These are phyloP conservation scores for Rosa rugosa DNA, from an alignment of 306 rosid species.

Conservation along the genomic window DNA sequence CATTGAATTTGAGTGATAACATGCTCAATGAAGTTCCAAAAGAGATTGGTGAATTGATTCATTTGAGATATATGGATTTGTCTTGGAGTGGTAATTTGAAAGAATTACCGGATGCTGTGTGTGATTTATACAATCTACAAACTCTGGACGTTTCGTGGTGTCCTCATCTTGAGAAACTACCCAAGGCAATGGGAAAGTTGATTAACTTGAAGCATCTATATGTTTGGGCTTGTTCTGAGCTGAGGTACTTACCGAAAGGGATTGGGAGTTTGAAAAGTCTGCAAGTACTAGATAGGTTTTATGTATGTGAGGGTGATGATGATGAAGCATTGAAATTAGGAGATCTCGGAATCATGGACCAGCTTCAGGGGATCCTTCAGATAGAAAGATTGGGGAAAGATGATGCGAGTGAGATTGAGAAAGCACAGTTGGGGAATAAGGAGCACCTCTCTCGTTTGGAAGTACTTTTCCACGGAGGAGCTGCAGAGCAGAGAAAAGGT, in stretches of 20 bases:
- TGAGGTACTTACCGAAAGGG: neutral
- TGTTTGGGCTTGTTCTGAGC: fast-evolving
- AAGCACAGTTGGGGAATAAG: too few relatives aligned
- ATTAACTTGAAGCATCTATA: neutral
- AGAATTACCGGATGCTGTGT: neutral
- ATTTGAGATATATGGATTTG: neutral
- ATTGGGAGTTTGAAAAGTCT: neutral
- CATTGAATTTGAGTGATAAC: neutral
- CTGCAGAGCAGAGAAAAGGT: too few relatives aligned
- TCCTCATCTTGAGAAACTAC: neutral
- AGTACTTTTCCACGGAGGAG: fast-evolving
- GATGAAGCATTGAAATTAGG: neutral
- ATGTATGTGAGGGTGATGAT: neutral
- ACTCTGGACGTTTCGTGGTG: too few relatives aligned
- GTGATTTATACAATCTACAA: neutral
- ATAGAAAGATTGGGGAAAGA: too few relatives aligned
- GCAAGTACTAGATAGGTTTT: neutral
- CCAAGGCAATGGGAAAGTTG: constrained; percentile 8
- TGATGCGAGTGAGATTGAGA: too few relatives aligned
- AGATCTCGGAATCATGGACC: neutral
- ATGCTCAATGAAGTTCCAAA: neutral
- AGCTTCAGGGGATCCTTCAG: neutral
- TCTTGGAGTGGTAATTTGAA: fast-evolving
- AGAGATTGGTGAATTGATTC: neutral
- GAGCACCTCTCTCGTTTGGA: too few relatives aligned